Evolutionary conservation across 1,139 yeast genomes (phyloP), one percentile per base, ranked within the genome.

Genomic region (Geotrichum siamense): DNA sequence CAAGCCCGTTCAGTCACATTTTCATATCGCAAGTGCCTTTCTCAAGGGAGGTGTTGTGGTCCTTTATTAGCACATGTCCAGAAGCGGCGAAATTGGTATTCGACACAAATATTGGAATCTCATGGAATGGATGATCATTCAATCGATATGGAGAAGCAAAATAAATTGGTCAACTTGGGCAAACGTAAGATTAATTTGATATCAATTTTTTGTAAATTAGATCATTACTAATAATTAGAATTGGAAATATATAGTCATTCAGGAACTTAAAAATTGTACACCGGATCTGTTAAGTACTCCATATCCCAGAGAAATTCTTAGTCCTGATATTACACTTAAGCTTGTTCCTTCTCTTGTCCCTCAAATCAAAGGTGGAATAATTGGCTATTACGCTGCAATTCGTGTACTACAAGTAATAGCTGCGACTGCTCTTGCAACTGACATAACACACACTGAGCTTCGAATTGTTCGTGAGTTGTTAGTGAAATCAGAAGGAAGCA

Each of bases 401-500:
- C 22, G 43, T 3, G 38, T 37, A 34, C 27, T 47, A 3, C 49
- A 43, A 27, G 23, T 45, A 23, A 12, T 43, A 20, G 47, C 30
- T 3, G 41, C 47, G 16, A 16, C 41, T 20, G 37, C 55, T 8
- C 26, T 48, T 22, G 27, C 43, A 17, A 48, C 52, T 16, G 51
- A 44, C 31, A 22, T 23, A 12, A 19, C 20, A 12, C 39, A 43
- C 17, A 37, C 46, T 28, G 28, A 43, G 13, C 38, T 34, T 34
- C 45, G 45, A 17, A 25, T 38, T 13, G 26, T 41, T 8, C 44
- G 37, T n/a, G 39, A 38, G 38, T 36, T 43, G 19, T 27, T 38
- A 23, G 31, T 41, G 25, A 35, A 26, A 50, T 25, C 56, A 4
- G n/a, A 8, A n/a, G 54, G 45, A 48, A 31, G 15, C 13, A 10